A percentile compares a stretch with the other conserved stretches of the same genome.
These are phyloP conservation scores for Xylaria sp. DNA, from an alignment of 495 filamentous ascomycete genomes.

Conservation along the genomic window DNA sequence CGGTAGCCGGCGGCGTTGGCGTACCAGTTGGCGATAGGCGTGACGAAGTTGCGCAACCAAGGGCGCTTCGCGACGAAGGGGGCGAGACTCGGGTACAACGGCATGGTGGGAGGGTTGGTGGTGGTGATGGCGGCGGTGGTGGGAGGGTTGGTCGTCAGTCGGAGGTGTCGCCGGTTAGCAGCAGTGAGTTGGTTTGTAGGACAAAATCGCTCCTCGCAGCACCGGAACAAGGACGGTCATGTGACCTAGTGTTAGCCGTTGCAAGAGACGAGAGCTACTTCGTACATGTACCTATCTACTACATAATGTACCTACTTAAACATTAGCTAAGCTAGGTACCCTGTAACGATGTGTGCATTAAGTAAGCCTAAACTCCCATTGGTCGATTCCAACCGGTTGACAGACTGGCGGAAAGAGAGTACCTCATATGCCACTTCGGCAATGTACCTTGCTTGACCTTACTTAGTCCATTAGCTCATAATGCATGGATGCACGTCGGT, in stretches of 20 bases:
- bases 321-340: neutral
- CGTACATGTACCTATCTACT: too few relatives aligned
- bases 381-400: neutral
- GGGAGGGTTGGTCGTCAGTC: constrained; percentile 24
- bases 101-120: constrained; percentile 62
- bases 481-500: neutral
- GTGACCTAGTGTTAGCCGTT: constrained; percentile 28
- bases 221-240: constrained; percentile 32
- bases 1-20: constrained; percentile 86
- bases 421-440: too few relatives aligned
- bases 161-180: neutral
- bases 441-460: too few relatives aligned
- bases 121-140: constrained; percentile 18
- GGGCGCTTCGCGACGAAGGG: constrained; percentile 79
- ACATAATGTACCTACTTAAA: neutral
- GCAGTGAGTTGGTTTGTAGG: neutral
- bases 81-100: constrained; percentile 73
- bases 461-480: too few relatives aligned
- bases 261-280: too few relatives aligned
- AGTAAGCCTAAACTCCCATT: neutral
- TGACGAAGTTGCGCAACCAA: constrained; percentile 79
- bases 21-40: constrained; percentile 85
- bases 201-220: constrained; percentile 14
- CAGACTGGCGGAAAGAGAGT: too few relatives aligned
- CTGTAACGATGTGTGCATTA: neutral